phyloP scores from a whole-genome alignment of 1,284 basidiomycete genomes.

The Cutaneotrichosporon mucoides region DNA sequence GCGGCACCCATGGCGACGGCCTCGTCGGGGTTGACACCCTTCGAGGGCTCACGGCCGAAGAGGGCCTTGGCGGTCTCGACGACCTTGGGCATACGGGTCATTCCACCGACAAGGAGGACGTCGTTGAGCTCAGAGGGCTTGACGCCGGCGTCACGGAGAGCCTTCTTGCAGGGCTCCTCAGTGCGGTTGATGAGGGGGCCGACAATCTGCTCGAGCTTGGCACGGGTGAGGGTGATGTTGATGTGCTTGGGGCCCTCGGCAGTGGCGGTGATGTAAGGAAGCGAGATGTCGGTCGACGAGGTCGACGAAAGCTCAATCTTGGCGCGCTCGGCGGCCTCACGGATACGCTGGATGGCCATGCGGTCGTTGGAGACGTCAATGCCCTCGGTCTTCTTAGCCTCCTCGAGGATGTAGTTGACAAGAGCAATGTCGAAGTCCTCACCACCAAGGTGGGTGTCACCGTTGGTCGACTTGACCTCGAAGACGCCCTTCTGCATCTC shows the following conservation, averaged over 20 bases:
- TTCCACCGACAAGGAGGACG: slow-evolving; percentile 96
- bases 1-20: slow-evolving; percentile 90
- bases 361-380: slow-evolving; percentile 77
- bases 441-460: slow-evolving; percentile 97
- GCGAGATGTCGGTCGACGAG: slow-evolving; percentile 88
- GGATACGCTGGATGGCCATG: slow-evolving; percentile 98
- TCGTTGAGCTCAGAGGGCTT: slow-evolving; percentile 92
- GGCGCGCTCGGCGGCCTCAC: slow-evolving; percentile 98
- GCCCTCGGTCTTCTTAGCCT: slow-evolving; percentile 92
- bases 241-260: slow-evolving; percentile 94
- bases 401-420: slow-evolving; percentile 78
- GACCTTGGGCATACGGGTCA: slow-evolving; percentile 96
- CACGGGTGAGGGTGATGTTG: slow-evolving; percentile 81
- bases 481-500: slow-evolving; percentile 99
- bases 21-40: slow-evolving; percentile 97
- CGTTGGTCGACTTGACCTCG: slow-evolving; percentile 98
- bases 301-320: slow-evolving; percentile 97
- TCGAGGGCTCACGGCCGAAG: slow-evolving; percentile 92
- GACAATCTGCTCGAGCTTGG: slow-evolving; percentile 86
- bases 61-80: slow-evolving; percentile 85
- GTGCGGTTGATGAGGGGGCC: slow-evolving; percentile 80
- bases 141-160: slow-evolving; percentile 81
- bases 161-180: slow-evolving; percentile 97
- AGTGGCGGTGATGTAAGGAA: slow-evolving; percentile 96
- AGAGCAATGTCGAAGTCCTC: slow-evolving; percentile 95